Base-by-base conservation (phyloP, 352 stramenopile genomes). In the Blastocystis sp. region DNA sequence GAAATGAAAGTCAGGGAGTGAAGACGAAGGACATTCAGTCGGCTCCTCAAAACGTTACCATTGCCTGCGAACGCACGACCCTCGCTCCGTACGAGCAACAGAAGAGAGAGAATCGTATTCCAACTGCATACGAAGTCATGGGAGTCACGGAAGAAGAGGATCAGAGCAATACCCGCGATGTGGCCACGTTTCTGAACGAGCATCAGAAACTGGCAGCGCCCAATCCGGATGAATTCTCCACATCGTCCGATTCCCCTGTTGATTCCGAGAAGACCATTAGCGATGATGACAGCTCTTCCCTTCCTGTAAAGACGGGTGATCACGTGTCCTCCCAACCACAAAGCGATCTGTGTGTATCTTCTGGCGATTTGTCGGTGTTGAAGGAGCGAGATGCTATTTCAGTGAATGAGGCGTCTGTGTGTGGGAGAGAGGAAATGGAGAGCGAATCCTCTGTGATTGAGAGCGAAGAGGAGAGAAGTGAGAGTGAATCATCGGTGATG, bases 141-240 rank as follows among this genome's bases (percentile, higher is more conserved):
- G 64, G 64, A 17, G 34, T 74, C 0, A 74, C 64, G 42, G 64
- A 74, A 52, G 64, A 74, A 28, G 64, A 74, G 9, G 64, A 74
- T 52, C 21, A 43, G 21, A 54, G 3, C 7, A 74, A 74, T 11
- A 74, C 64, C 6, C 21, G 21, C 2, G 64, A 74, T 48, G 24
- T 74, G 24, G 48, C 14, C 48, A 57, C 48, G 48, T 17, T 57
- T 57, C 48, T 57, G 6, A 57, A 57, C 48, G 48, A 57, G 48
- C 14, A 57, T 14, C 48, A 57, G 14, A 57, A 57, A 14, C 48
- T 17, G 48, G 48, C 14, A 14, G 34, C 6, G 40, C 17, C 40
- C n/a, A n/a, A 11, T 48, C 40, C 7, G 21, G 17, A 74, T 52
- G 7, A 43, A n/a, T 74, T 14, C 21, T 24, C 64, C 45, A 10